phyloP scores from a whole-genome alignment of 2,329 filamentous ascomycete species.

The Rutstroemia sydowiana region DNA sequence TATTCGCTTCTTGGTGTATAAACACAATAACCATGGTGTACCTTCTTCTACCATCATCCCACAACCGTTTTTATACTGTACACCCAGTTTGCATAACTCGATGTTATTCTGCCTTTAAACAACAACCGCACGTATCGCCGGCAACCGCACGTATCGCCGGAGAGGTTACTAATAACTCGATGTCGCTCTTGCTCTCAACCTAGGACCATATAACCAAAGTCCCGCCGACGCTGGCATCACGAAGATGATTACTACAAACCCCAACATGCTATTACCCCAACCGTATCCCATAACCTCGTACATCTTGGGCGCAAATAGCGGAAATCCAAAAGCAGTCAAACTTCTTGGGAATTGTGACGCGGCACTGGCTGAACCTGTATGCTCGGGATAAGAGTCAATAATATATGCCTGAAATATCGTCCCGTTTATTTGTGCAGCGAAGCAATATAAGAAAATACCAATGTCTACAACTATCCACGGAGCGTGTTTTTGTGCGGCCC shows the following conservation, averaged over 20 bases:
- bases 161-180: conserved; percentile 18
- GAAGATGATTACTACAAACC: conserved; percentile 31
- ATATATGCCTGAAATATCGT: conserved; percentile 37
- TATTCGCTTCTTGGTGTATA: too few species aligned
- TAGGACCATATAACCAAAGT: conserved; percentile 32
- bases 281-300: conserved; percentile 33
- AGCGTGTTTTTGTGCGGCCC: conserved; percentile 42
- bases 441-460: conserved; percentile 40
- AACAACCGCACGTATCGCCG: too few species aligned
- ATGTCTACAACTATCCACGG: conserved; percentile 51
- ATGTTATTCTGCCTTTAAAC: too few species aligned
- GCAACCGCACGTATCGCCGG: too few species aligned
- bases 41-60: too few species aligned
- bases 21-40: too few species aligned
- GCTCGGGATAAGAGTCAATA: conserved; percentile 39
- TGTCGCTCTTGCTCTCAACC: conserved; percentile 26
- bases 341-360: conserved; percentile 17
- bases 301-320: conserved; percentile 16
- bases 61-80: too few species aligned
- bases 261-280: conserved; percentile 39
- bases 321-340: conserved; percentile 30
- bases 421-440: conserved; percentile 33
- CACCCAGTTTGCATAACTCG: too few species aligned
- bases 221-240: conserved; percentile 40
- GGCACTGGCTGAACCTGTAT: conserved; percentile 34